Base-by-base conservation (phyloP, 192 early-diverging fungal species). In the Coemansia sp. region DNA sequence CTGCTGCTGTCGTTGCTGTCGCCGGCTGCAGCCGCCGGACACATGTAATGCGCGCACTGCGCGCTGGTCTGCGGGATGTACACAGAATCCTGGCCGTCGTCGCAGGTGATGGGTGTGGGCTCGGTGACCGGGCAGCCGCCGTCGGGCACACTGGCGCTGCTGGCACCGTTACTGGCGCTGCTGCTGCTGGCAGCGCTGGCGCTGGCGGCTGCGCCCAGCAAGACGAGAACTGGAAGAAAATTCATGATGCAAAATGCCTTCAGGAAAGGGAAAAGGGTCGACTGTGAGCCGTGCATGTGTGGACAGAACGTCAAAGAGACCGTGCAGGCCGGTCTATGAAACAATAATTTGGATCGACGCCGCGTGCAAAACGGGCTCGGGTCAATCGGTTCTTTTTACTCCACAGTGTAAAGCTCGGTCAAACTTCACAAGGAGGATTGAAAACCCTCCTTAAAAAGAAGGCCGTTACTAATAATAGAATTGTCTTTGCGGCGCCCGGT, bases 31-130 rank as follows among this genome's bases (percentile, higher is more conserved):
- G 29, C 19, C 2, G 47, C 11, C 7, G 21, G 29, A 50, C 72
- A 75, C 28, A 45, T 36, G 32, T 68, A 75, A 38, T 75, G 65
- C 4, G 72, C 65, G 29, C 72, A 75, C 23, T 68, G 19, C 9
- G 55, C 11, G 39, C 57, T 60, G 57, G 7, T 68, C 12, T 64
- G 57, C 17, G 65, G 27, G 21, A 68, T 57, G 58, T 75, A 75
- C 12, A 36, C 23, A 4, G 61, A 21, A 3, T 22, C 14, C 42
- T 64, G 52, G 21, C 72, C 72, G 14, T 45, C 42, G 17, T 54
- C 38, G 50, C 72, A 75, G 15, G 55, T 43, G 35, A 66, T 41
- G 45, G 50, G 29, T 7, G 17, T n/a, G 8, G 60, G 64, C 9
- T 39, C 52, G 15, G 29, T 30, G 10, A 21, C 19, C 7, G 62